A percentile compares a stretch with the other conserved stretches of the same genome.
These are phyloP conservation scores for Cladosporium sp. DNA, from an alignment of 2,329 filamentous ascomycete genomes.

Conservation along the genomic window DNA sequence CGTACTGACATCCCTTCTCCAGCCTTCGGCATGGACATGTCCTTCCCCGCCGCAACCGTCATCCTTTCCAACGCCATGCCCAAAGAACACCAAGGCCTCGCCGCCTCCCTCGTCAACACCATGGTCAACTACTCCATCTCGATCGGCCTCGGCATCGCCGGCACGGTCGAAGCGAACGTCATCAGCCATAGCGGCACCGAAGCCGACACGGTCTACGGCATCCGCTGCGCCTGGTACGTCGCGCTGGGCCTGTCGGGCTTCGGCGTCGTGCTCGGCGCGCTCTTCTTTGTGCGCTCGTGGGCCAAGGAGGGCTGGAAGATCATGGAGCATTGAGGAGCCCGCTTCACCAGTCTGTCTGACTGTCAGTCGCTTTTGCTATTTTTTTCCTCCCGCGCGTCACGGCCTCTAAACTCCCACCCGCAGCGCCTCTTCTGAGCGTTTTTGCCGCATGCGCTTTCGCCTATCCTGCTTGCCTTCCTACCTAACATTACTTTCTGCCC, in stretches of 20 bases:
- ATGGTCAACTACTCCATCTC: slow-evolving; percentile 65
- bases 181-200: slow-evolving; percentile 33
- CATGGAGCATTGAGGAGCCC: slow-evolving; percentile 13
- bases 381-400: too few species aligned
- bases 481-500: too few species aligned
- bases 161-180: slow-evolving; percentile 52
- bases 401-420: too few species aligned
- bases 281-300: slow-evolving; percentile 20
- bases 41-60: slow-evolving; percentile 56
- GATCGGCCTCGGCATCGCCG: slow-evolving; percentile 59
- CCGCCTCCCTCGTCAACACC: slow-evolving; percentile 54
- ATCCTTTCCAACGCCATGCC: slow-evolving; percentile 50
- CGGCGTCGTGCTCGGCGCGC: slow-evolving; percentile 21
- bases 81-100: slow-evolving; percentile 45
- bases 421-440: too few species aligned
- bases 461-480: too few species aligned
- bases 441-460: too few species aligned
- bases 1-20: slow-evolving; percentile 7
- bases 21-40: slow-evolving; percentile 56
- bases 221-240: slow-evolving; percentile 38
- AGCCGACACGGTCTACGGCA: slow-evolving; percentile 32
- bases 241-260: slow-evolving; percentile 29
- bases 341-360: too few species aligned
- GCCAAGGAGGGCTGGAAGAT: slow-evolving; percentile 18
- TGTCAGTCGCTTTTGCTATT: too few species aligned